Base-by-base conservation (phyloP, 495 filamentous ascomycete genomes). In the Lasiosphaeris hirsuta region DNA sequence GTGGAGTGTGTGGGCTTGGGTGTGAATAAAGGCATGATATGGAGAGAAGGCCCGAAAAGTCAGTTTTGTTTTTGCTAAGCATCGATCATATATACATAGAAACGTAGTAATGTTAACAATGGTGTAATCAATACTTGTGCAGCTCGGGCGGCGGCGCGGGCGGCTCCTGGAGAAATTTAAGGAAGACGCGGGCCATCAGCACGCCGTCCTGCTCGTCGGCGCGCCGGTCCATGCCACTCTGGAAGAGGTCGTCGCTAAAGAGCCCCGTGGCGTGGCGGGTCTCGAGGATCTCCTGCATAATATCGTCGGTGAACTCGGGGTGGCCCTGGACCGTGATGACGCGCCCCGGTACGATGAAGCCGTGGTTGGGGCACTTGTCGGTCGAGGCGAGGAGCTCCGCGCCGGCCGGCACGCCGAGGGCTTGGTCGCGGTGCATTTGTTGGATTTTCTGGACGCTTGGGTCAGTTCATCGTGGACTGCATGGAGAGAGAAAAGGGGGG, bases 371-470 rank as follows among this genome's bases (percentile, higher is more conserved):
- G 65, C 92, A 96, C 7, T 73, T 68, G 9, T 78, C 75, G 1
- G 88, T 89, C 13, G 78, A 78, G 6, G 86, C 91, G 0, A 97
- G 79, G 6, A 75, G 62, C 39, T 85, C 75, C 11, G 85, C 83
- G 30, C 79, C 81, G 0, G 74, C 62, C 0, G 93, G 92, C 14
- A 84, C 80, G 10, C 77, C 66, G 56, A 73, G 78, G n/a, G 93
- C 87, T 34, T 89, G 82, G 65, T 96, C 92, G 43, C 82, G 81
- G 73, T 97, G 92, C 92, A 96, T 95, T 72, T 96, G 91, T 62
- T 91, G 86, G 49, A 96, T 81, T 38, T 78, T 80, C 91, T 95
- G 54, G 3, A 7, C 0, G 19, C 23, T 6, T 7, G 10, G n/a
- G 4, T 51, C 8, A 15, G 34, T 14, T 48, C 34, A 30, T 30